Conservation (phyloP, 805 yeast species). For the Metschnikowia orientalis region DNA sequence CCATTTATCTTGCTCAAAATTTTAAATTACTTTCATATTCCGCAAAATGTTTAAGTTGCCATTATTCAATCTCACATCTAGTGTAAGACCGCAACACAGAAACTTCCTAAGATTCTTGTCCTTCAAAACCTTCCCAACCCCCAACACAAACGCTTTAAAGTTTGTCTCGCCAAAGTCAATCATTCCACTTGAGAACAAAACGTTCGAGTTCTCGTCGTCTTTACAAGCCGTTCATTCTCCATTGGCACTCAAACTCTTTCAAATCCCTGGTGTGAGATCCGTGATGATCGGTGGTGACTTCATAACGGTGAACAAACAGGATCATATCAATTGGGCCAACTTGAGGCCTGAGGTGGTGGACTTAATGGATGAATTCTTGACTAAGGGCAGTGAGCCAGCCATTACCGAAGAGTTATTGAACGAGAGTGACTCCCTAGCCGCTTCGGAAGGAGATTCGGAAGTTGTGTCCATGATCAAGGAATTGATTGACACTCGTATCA, state of each 20-base stretch:
- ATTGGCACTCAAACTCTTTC: constrained; percentile 57
- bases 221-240: constrained; percentile 60
- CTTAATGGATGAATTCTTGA: constrained; percentile 47
- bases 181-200: constrained; percentile 42
- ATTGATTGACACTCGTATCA: constrained; percentile 85
- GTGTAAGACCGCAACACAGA: constrained; percentile 3
- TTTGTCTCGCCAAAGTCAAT: constrained; percentile 51
- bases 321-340: constrained; percentile 54
- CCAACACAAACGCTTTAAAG: constrained; percentile 72
- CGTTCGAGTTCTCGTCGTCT: constrained; percentile 50
- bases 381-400: constrained; percentile 35
- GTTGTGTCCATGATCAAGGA: constrained; percentile 87
- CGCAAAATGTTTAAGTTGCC: constrained; percentile 1
- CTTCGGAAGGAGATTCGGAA: constrained; percentile 55
- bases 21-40: not conserved
- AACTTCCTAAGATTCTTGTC: constrained; percentile 23
- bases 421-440: constrained; percentile 39
- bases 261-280: constrained; percentile 60
- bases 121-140: constrained; percentile 54
- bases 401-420: constrained; percentile 38
- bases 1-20: no score
- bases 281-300: constrained; percentile 73
- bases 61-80: no score
- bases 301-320: constrained; percentile 66
- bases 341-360: constrained; percentile 59